Conservation (phyloP, 1,284 basidiomycete genomes). For the Peniophora sp. region DNA sequence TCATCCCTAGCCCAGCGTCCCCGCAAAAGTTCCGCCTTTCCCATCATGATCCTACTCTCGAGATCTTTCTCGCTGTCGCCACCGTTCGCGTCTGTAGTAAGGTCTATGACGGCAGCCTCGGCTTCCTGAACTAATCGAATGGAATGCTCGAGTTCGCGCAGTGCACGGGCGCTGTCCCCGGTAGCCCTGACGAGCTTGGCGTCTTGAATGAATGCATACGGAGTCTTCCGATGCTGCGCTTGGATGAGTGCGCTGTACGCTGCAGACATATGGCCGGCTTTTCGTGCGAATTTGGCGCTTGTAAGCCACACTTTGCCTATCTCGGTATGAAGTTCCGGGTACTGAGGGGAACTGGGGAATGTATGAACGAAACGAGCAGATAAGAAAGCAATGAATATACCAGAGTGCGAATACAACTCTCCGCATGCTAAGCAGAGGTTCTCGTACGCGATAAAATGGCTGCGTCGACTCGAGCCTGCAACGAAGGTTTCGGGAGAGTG, state of each 20-base stretch:
- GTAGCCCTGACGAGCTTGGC: slow-evolving; percentile 80
- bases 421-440: slow-evolving; percentile 86
- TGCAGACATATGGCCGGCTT: slow-evolving; percentile 92
- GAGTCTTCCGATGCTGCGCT: slow-evolving; percentile 69
- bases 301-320: slow-evolving; percentile 86
- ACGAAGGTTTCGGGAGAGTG: slow-evolving; percentile 41
- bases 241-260: slow-evolving; percentile 96
- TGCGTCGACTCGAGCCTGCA: slow-evolving; percentile 73
- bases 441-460: slow-evolving; percentile 88
- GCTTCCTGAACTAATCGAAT: slow-evolving; percentile 29
- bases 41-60: slow-evolving; percentile 46
- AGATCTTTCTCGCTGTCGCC: slow-evolving; percentile 33
- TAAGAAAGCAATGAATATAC: slow-evolving; percentile 28
- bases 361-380: background rate
- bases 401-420: slow-evolving; percentile 77
- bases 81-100: slow-evolving; percentile 50
- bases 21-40: slow-evolving; percentile 80
- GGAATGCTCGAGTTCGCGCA: slow-evolving; percentile 84
- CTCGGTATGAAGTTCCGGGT: slow-evolving; percentile 36
- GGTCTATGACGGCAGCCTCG: slow-evolving; percentile 36
- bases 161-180: slow-evolving; percentile 80
- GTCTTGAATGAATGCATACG: slow-evolving; percentile 86
- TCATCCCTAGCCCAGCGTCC: slow-evolving; percentile 93
- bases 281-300: slow-evolving; percentile 92
- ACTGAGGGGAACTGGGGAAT: slow-evolving; percentile 7